Conservation (phyloP, 2,329 filamentous ascomycete genomes). For the Zasmidium cellare region DNA sequence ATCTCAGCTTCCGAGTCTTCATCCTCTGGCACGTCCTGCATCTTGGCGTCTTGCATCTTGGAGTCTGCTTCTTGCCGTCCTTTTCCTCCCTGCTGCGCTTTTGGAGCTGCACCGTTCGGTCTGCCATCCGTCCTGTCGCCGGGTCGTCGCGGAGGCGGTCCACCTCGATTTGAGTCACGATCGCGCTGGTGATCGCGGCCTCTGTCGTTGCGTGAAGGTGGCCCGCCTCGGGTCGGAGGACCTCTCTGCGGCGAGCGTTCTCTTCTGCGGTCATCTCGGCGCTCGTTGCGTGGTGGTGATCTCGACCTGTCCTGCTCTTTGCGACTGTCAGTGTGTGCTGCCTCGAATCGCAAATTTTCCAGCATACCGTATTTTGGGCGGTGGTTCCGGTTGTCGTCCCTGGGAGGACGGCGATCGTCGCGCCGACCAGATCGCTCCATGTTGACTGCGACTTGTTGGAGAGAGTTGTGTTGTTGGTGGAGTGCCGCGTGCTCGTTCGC, state of each 20-base stretch:
- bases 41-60: slow-evolving; percentile 15
- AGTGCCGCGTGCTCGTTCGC: neutral
- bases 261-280: slow-evolving; percentile 30
- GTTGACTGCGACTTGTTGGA: neutral
- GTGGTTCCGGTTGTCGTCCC: slow-evolving; percentile 28
- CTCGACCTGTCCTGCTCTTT: slow-evolving; percentile 33
- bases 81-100: slow-evolving; percentile 7
- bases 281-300: slow-evolving; percentile 31
- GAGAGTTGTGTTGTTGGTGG: slow-evolving; percentile 1
- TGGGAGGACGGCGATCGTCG: slow-evolving; percentile 25
- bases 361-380: slow-evolving; percentile 29
- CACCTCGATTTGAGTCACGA: slow-evolving; percentile 10
- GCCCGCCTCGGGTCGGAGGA: slow-evolving; percentile 18
- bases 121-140: slow-evolving; percentile 15
- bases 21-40: slow-evolving; percentile 27
- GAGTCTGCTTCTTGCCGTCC: slow-evolving; percentile 10
- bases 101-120: neutral
- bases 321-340: slow-evolving; percentile 13
- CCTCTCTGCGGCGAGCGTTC: slow-evolving; percentile 28
- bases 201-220: slow-evolving; percentile 21
- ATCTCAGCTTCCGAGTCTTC: slow-evolving; percentile 71
- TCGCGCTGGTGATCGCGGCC: slow-evolving; percentile 22
- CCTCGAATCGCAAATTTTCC: neutral
- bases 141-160: slow-evolving; percentile 9
- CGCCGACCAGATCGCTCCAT: slow-evolving; percentile 29